Conservation (phyloP, 257 asterid genomes). For the Solanum habrochaites region DNA sequence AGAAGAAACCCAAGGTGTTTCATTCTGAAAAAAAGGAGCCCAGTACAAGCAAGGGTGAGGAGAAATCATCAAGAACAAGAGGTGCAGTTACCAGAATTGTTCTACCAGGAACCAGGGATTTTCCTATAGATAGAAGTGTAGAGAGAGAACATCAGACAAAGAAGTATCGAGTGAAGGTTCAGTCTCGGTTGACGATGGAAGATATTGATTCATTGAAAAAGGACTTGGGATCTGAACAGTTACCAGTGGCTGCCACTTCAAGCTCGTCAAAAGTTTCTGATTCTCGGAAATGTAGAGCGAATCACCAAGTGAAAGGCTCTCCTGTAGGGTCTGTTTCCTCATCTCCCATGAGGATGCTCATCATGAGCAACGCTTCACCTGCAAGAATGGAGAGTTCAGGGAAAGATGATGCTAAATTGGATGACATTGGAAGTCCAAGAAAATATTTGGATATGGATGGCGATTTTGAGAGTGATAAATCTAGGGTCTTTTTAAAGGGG, state of each 20-base stretch:
- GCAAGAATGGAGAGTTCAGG: conserved; percentile 15
- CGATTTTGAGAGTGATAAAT: conserved; percentile 13
- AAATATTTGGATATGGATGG: conserved; percentile 21
- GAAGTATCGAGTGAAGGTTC: conserved; percentile 21
- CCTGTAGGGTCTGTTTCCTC: conserved; percentile 92
- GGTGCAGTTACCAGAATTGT: conserved; percentile 14
- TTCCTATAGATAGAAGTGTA: conserved; percentile 7
- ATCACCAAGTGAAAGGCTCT: conserved; percentile 48
- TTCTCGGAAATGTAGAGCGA: conserved; percentile 46
- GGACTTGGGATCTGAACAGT: conserved; percentile 60
- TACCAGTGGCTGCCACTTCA: conserved; percentile 69
- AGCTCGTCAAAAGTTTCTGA: conserved; percentile 89
- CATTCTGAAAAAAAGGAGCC: conserved; percentile 38
- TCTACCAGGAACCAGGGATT: conserved; percentile 25
- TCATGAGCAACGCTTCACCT: conserved; percentile 24
- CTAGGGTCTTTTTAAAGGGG: conserved; percentile 23
- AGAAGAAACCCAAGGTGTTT: conserved; percentile 35
- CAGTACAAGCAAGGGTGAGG: conserved; percentile 14
- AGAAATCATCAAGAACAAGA: conserved; percentile 17
- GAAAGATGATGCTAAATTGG: conserved; percentile 21
- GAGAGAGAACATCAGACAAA: conserved; percentile 33
- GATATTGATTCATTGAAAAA: conserved; percentile 50
- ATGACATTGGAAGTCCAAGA: conserved; percentile 19
- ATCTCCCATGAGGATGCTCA: conserved; percentile 56
- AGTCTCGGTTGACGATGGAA: conserved; percentile 30